Conservation (phyloP, 208 protist genomes). For the Phytomonas serpens region DNA sequence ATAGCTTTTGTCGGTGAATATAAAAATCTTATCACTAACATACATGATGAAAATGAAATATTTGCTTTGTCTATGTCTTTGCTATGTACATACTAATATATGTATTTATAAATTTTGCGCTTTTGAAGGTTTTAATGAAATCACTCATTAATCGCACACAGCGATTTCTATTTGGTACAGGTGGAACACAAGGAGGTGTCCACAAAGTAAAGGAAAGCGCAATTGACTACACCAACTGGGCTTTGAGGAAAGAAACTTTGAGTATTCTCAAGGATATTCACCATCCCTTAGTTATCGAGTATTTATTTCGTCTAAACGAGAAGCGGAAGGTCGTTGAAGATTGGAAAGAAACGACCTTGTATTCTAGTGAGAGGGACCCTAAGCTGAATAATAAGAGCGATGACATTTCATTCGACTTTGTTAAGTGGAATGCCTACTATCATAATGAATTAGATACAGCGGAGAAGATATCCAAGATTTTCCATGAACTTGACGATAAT, state of each 20-base stretch:
- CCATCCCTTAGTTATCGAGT: slow-evolving; percentile 78
- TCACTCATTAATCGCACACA: slow-evolving; percentile 20
- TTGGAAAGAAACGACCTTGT: slow-evolving; percentile 8
- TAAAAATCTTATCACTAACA: not conserved
- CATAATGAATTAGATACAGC: slow-evolving; percentile 66
- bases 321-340: slow-evolving; percentile 22
- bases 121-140: slow-evolving; percentile 3
- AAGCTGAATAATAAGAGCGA: slow-evolving; percentile 36
- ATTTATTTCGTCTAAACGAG: slow-evolving; percentile 66
- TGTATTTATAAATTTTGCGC: not conserved
- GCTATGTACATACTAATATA: not conserved
- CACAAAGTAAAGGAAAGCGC: slow-evolving; percentile 39
- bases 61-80: not conserved
- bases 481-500: slow-evolving; percentile 65
- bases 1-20: slow-evolving; percentile 6
- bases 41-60: not conserved
- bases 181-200: slow-evolving; percentile 71
- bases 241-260: slow-evolving; percentile 35
- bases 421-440: slow-evolving; percentile 73
- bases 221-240: slow-evolving; percentile 60
- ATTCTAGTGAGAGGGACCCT: not conserved
- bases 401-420: slow-evolving; percentile 43
- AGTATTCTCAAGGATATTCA: slow-evolving; percentile 42
- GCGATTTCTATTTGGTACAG: slow-evolving; percentile 50
- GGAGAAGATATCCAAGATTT: slow-evolving; percentile 25